A percentile compares a stretch with the other conserved stretches of the same genome.
phyloP scores from a whole-genome alignment of 208 protist species.

The Crithidia bombi region DNA sequence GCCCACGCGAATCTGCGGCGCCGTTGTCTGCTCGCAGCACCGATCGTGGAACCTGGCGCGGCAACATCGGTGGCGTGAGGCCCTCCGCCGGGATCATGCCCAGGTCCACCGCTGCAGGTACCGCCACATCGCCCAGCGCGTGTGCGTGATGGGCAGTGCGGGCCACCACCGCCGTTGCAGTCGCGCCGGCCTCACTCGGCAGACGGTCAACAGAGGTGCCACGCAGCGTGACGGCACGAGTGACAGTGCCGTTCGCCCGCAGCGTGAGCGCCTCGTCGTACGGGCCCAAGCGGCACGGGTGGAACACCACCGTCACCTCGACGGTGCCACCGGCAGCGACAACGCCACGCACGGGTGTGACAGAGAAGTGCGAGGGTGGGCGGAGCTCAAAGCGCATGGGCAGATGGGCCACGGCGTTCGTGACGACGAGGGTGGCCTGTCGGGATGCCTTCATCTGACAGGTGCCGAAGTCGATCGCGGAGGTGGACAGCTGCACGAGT shows the following conservation, averaged over 20 bases:
- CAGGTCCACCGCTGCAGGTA: conserved; percentile 61
- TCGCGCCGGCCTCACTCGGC: conserved; percentile 4
- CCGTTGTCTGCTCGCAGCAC: conserved; percentile 30
- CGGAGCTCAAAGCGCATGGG: conserved; percentile 77
- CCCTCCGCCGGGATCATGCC: conserved; percentile 88
- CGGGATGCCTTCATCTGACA: conserved; percentile 60
- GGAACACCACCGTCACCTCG: conserved; percentile 77
- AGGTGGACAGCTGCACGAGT: conserved; percentile 61
- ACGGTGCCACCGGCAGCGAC: conserved; percentile 46
- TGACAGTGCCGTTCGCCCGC: conserved; percentile 75
- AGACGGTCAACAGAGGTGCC: conserved; percentile 38
- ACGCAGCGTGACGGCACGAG: conserved; percentile 50
- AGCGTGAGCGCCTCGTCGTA: conserved; percentile 70
- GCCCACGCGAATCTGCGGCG: conserved; percentile 19
- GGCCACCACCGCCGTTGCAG: background rate
- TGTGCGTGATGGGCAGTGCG: conserved; percentile 10
- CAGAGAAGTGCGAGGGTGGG: conserved; percentile 80
- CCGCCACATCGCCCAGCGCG: conserved; percentile 31
- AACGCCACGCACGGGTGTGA: conserved; percentile 48
- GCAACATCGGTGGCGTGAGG: conserved; percentile 64
- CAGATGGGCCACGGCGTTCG: conserved; percentile 81
- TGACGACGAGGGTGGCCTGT: conserved; percentile 49
- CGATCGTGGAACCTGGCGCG: conserved; percentile 26
- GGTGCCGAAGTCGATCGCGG: conserved; percentile 81
- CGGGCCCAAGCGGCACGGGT: conserved; percentile 77